Evolutionary conservation across 257 asterid species (phyloP).

Genomic region (Solanum piurae): DNA sequence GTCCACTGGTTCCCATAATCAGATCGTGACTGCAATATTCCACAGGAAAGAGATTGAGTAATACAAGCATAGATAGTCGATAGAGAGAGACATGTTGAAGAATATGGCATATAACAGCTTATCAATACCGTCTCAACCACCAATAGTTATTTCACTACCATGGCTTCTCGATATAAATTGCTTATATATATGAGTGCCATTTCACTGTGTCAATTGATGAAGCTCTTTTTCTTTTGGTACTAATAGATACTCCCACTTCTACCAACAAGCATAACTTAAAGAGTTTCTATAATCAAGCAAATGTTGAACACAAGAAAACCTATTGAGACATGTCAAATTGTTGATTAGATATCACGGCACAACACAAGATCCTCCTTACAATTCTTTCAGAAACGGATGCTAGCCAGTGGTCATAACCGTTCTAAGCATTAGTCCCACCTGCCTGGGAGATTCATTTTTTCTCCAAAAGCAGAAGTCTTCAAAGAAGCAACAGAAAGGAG

Average conservation of each 20-base stretch:
- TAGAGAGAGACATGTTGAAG: neutral
- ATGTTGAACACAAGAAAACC: neutral
- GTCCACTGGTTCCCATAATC: conserved; percentile 80
- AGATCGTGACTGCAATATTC: conserved; percentile 41
- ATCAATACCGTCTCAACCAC: neutral
- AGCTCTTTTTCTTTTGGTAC: neutral
- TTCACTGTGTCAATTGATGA: neutral
- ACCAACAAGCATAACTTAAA: neutral
- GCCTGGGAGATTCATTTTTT: neutral
- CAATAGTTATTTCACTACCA: neutral
- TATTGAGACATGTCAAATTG: neutral
- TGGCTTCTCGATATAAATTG: neutral
- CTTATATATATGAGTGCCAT: neutral
- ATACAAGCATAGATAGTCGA: neutral
- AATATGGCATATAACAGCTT: neutral
- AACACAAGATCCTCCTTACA: neutral
- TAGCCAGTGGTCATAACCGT: neutral
- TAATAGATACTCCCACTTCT: neutral
- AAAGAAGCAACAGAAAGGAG: neutral
- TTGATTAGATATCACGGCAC: neutral
- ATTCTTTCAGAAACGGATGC: neutral
- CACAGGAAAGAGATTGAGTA: neutral
- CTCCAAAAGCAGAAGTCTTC: neutral
- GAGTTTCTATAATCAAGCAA: neutral
- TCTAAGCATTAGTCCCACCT: neutral